A percentile compares a stretch with the other conserved stretches of the same genome.
Evolutionary conservation across 768 basidiomycete genomes (phyloP).

Genomic region (Fomitopsis serialis): DNA sequence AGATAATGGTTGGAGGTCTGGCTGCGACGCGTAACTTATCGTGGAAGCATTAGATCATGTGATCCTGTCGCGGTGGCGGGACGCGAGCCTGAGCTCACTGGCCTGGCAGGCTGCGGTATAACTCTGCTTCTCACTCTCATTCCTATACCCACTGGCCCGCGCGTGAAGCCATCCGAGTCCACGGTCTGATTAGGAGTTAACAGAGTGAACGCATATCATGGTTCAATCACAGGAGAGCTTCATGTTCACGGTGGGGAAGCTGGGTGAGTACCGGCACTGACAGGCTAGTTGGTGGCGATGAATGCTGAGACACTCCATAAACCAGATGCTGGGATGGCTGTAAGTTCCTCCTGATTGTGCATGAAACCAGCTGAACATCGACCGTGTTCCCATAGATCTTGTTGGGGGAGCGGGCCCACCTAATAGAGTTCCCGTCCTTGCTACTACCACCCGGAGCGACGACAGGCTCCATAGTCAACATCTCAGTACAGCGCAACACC

Average conservation of each 20-base stretch:
- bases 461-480: constrained; percentile 95
- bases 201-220: constrained; percentile 18
- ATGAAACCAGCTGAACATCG: neutral
- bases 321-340: constrained; percentile 91
- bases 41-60: too few relatives aligned
- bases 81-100: too few relatives aligned
- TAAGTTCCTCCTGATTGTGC: constrained; percentile 27
- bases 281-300: neutral
- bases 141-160: too few relatives aligned
- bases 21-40: too few relatives aligned
- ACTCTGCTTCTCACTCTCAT: too few relatives aligned
- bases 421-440: constrained; percentile 97
- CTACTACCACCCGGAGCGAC: constrained; percentile 89
- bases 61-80: too few relatives aligned
- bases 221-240: constrained; percentile 55
- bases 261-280: constrained; percentile 55
- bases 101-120: too few relatives aligned
- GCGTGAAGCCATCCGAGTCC: too few relatives aligned
- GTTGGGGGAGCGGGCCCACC: constrained; percentile 88
- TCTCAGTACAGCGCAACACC: constrained; percentile 86
- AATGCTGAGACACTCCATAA: constrained; percentile 1
- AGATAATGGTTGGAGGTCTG: too few relatives aligned
- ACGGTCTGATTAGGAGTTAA: too few relatives aligned
- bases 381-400: constrained; percentile 57
- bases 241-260: constrained; percentile 93